Base-by-base conservation (phyloP, 495 filamentous ascomycete species). In the Venustampulla echinocandica region DNA sequence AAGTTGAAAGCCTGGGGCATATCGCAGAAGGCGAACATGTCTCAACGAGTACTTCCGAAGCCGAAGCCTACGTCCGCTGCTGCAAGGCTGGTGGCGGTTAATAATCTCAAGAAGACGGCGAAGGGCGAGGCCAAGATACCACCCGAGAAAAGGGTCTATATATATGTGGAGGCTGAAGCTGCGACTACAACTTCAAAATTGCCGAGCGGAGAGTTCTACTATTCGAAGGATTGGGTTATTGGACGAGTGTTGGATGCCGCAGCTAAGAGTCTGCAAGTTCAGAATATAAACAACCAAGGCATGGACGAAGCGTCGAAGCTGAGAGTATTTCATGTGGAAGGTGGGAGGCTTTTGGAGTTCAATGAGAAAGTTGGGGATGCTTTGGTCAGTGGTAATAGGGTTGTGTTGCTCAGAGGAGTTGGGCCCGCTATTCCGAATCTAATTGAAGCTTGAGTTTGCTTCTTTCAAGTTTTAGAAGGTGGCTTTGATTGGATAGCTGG, bases 321-420 rank as follows among this genome's bases (percentile, higher is more conserved):
- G 52, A 62, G 90, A 28, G 76, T 98, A 1, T 98, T 92, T 47
- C 90, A 97, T 63, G 84, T 96, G 0, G 92, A 97, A 60, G 82
- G 80, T 0, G 93, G 93, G 1, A 66, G 86, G 46, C 67, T 97
- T 47, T 59, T 98, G 52, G 84, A 84, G 38, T 98, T 96, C 63
- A 77, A 76, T 18, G 89, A 95, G 64, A 84, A 88, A 64, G 64
- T 82, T 17, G 90, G 83, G 6, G 74, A 79, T 58, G 73, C 73
- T 9, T 60, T 85, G 50, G 76, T 75, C 45, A 81, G 71, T 54
- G 93, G 92, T 2, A 85, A 97, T 64, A 96, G 85, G 7, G 74
- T 97, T 51, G 89, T 98, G 10, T 57, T 98, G 62, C 56, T 97
- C 42, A 74, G 92, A 51, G 92, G 92, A 1, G 81, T 95, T 24